Conservation (phyloP, 192 early-diverging fungal genomes). For the Spizellomyces sp. region DNA sequence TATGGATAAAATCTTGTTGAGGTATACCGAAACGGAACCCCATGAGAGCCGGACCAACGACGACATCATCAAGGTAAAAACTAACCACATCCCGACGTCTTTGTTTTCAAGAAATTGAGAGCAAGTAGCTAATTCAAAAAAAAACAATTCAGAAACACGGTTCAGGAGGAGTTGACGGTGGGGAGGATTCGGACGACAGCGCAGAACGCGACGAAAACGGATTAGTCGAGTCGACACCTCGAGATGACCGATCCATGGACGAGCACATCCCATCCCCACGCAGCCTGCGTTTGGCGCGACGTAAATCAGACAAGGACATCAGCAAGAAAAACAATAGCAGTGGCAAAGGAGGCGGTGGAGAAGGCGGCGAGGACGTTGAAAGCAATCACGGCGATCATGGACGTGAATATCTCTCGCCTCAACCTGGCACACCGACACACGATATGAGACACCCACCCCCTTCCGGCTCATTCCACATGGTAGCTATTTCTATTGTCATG, state of each 20-base stretch:
- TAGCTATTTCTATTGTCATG: background rate
- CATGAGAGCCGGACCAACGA: conserved; percentile 18
- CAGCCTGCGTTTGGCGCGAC: too few relatives aligned
- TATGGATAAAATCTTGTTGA: conserved; percentile 89
- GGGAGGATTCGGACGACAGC: background rate
- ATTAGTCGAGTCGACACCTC: background rate
- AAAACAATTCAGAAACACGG: conserved; percentile 1
- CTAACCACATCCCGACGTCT: background rate
- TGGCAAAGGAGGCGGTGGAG: too few relatives aligned
- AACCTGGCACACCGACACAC: background rate
- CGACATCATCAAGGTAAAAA: conserved; percentile 19
- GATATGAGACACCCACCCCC: background rate
- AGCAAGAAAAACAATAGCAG: too few relatives aligned
- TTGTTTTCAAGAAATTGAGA: background rate
- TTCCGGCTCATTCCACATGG: background rate
- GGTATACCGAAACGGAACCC: conserved; percentile 71
- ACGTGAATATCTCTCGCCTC: background rate
- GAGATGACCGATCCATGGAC: too few relatives aligned
- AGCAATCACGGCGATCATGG: background rate
- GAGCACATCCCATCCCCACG: too few relatives aligned
- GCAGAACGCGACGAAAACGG: background rate
- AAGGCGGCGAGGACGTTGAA: too few relatives aligned
- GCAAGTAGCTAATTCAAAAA: background rate
- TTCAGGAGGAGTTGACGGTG: background rate
- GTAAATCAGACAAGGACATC: too few relatives aligned